Conservation (phyloP, 2,329 filamentous ascomycete genomes). For the Spiromastix sp. region DNA sequence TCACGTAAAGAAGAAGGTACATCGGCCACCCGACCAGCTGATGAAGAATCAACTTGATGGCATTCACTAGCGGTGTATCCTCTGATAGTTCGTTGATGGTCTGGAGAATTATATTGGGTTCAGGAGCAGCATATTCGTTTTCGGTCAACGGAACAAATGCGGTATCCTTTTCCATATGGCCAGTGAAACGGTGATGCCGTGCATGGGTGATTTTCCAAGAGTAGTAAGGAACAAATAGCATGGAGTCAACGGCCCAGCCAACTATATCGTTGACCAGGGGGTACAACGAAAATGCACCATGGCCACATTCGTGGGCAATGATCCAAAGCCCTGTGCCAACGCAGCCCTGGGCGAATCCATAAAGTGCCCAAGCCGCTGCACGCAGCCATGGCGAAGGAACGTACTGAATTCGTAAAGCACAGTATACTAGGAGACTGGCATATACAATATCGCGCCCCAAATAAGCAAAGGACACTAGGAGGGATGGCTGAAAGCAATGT, state of each 20-base stretch:
- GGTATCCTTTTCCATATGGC: conserved; percentile 59
- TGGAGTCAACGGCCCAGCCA: conserved; percentile 56
- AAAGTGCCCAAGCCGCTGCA: conserved; percentile 43
- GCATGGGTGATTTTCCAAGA: conserved; percentile 62
- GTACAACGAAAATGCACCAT: conserved; percentile 55
- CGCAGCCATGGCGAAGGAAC: conserved; percentile 38
- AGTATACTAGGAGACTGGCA: conserved; percentile 39
- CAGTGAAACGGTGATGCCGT: conserved; percentile 59
- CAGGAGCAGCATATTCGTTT: conserved; percentile 20
- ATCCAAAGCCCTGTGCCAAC: conserved; percentile 62
- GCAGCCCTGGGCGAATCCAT: conserved; percentile 55
- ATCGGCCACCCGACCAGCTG: conserved; percentile 56
- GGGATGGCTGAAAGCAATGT: conserved; percentile 51
- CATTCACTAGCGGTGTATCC: conserved; percentile 50
- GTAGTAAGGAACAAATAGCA: conserved; percentile 59
- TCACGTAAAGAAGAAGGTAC: conserved; percentile 53
- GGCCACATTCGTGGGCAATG: conserved; percentile 60
- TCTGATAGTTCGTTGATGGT: conserved; percentile 45
- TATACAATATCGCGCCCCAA: conserved; percentile 46
- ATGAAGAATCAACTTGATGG: conserved; percentile 48
- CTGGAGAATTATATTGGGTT: conserved; percentile 35
- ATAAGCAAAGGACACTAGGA: conserved; percentile 44
- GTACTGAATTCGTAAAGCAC: conserved; percentile 44
- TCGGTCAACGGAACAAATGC: conserved; percentile 48
- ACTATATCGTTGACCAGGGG: conserved; percentile 48